Base-by-base conservation (phyloP, 441 rosid species). In the Arabidopsis hybrid region DNA sequence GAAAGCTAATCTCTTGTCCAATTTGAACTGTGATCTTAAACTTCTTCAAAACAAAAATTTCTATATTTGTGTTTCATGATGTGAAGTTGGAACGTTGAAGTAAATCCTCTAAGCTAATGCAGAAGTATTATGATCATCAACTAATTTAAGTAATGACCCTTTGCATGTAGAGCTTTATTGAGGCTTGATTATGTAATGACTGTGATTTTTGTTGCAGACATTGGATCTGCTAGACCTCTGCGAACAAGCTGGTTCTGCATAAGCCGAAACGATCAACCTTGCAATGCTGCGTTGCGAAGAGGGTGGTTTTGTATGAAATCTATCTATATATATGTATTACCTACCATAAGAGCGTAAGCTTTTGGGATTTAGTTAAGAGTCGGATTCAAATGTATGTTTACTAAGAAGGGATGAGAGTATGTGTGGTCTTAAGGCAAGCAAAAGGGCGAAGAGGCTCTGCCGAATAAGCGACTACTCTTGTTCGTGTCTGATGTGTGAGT, bases 221-320 rank as follows among this genome's bases (percentile, higher is more conserved):
- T 76, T 94, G 82, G 92, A 89, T 73, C 87, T 91, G 34, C 76
- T 91, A 75, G 98, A 90, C 74, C 96, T 94, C 16, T 94, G 98
- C 56, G 95, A 94, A 76, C 93, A 91, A 79, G 93, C 93, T 1
- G 95, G 96, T 71, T 83, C 93, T 40, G 29, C 80, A 50, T 90
- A 81, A 85, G 72, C 82, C 29, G 26, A 26, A 52, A 21, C 14
- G 13, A 51, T 71, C 77, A 36, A 53, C 73, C 65, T 46, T 65
- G 69, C 80, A 71, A 58, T 59, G 34, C 65, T 51, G 62, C 74
- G 42, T 59, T 67, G 74, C 70, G 1, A 8, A 45, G 49, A 17
- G 57, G 67, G 47, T 8, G 39, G 72, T 42, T 55, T 57, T 65
- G 47, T 72, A 29, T 8, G 43, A 73, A 49, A 55, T 56, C 74